Evolutionary conservation across 2,329 filamentous ascomycete species (phyloP), one percentile per base, ranked within the genome.

Genomic region (Didymella keratinophila): DNA sequence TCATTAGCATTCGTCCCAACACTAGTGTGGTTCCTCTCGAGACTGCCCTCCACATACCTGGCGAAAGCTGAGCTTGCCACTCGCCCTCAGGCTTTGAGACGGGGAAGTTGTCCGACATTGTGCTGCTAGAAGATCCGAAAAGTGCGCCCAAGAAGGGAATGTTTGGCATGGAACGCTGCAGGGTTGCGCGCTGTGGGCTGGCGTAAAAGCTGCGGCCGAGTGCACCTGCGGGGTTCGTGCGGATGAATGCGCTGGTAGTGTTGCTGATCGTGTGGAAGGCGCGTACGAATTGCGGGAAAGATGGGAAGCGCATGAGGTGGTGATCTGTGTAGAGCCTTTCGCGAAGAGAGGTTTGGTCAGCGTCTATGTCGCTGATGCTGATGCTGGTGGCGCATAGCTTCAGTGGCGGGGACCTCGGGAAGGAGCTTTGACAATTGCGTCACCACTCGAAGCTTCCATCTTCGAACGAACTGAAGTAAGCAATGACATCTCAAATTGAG

Each of bases 51-150:
- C 25, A 75, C 78, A 27, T 79, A 90, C 88, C 88, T 72, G 85
- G 86, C 56, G 83, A 93, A 52, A 99, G 81, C 58, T 97, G 86
- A 9, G 94, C 91, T 66, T 88, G 89, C 95, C 95, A 99, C 80
- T 98, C 93, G 56, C 91, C 86, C 21, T 93, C 85, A 37, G 82
- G 86, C 78, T 93, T 91, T 76, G 95, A 80, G 51, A 95, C 86
- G n/a, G 95, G 92, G 70, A 89, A 93, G 42, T 87, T 84, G 83
- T 75, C 76, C 63, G 63, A 77, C 73, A 65, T 71, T 39, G 67
- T 74, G 55, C 81, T 74, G 55, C 81, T 78, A 41, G 79, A 81
- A 50, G 84, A 88, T 53, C 87, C 83, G 71, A 97, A 96, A 2
- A 97, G 80, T 55, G 89, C 87, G 67, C 90, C 83, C 36, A 97